Conservation (phyloP, 108 stramenopile genomes). For the Skeletonema grethae region DNA sequence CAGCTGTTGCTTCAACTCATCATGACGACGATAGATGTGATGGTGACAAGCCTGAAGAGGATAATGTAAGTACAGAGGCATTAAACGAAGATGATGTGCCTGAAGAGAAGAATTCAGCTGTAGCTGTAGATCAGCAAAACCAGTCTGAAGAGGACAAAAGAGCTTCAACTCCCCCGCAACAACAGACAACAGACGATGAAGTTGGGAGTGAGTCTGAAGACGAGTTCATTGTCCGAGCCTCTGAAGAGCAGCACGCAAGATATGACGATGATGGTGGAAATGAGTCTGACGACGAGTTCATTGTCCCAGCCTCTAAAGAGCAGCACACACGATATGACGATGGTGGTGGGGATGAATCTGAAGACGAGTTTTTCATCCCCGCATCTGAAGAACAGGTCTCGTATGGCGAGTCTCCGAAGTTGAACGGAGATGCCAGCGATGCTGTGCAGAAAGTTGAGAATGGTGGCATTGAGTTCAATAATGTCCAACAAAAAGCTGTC, state of each 20-base stretch:
- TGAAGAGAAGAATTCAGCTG: background rate
- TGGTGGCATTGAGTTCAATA: background rate
- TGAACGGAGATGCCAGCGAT: background rate
- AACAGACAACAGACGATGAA: background rate
- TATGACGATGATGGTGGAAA: background rate
- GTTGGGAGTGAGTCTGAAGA: background rate
- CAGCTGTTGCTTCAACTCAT: background rate
- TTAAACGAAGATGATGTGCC: background rate
- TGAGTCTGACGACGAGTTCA: background rate
- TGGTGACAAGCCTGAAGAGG: constrained; percentile 3
- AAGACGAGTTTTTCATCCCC: background rate
- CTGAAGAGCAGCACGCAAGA: background rate
- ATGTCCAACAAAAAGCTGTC: background rate
- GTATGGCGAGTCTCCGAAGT: background rate
- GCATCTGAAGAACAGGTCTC: background rate
- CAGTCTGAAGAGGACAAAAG: background rate
- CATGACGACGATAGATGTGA: background rate
- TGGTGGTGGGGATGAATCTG: background rate
- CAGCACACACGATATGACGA: background rate
- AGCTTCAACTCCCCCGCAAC: background rate
- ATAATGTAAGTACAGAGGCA: background rate
- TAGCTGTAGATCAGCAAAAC: background rate
- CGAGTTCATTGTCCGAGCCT: background rate
- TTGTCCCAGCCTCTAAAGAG: background rate
- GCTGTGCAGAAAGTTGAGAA: background rate